Base-by-base conservation (phyloP, 1,139 yeast genomes). In the Ogataea hybrid region DNA sequence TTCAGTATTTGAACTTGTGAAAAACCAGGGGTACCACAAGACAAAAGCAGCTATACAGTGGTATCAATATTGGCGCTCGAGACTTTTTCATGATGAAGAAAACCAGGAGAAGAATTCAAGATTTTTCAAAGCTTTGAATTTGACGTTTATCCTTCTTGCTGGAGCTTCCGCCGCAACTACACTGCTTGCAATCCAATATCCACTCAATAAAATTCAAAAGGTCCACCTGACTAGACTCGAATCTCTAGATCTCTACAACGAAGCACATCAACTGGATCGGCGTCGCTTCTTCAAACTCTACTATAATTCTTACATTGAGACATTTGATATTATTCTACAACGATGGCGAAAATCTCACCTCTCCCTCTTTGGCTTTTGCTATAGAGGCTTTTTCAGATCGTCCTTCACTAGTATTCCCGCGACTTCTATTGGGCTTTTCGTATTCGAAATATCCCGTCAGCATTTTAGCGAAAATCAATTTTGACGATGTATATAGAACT, bases 151-250 rank as follows among this genome's bases (percentile, higher is more conserved):
- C 5, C 71, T 90, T 30, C 53, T 84, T n/a, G 96, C 95, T 0
- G 97, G 97, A 8, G 89, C 94, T 11, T 71, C 86, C 4, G 96
- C 97, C 0, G 92, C 97, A 0, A 69, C 82, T 27, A 71, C 89
- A 0, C 67, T 90, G 20, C 79, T 89, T 48, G 73, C 82, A 6
- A 80, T 89, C 7, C 96, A 89, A 54, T 89, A 83, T 54, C 97
- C 97, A 0, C 69, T 90, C 28, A 71, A 81, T 12, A 87, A 85
- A 61, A 64, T 89, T 25, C 97, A 90, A 56, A 83, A 81, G 51
- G 69, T 90, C 28, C 95, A 89, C 61, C 69, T 85, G 35, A 75
- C 89, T 29, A 69, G 96, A 46, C 68, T 89, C 22, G 96, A 88
- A 61, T 84, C 92, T 0, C 69, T 84, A 41, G 96, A 87, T 62